Conservation (phyloP, 257 asterid genomes). For the Rehmannia glutinosa region DNA sequence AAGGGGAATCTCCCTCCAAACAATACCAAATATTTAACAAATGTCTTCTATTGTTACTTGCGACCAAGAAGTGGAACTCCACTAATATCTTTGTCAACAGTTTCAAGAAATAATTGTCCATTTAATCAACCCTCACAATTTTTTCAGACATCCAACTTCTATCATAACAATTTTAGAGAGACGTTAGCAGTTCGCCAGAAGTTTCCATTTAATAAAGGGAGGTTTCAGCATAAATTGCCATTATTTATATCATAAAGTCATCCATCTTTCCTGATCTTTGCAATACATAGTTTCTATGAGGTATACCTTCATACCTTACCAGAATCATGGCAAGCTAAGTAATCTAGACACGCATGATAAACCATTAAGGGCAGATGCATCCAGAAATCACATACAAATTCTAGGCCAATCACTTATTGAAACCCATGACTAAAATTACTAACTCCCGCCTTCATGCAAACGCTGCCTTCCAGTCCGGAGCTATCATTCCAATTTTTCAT, state of each 20-base stretch:
- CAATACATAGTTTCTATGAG: not conserved
- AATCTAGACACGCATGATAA: not conserved
- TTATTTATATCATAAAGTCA: not conserved
- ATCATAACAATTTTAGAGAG: not conserved
- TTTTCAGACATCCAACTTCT: not conserved
- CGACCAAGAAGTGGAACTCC: not conserved
- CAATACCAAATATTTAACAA: too few relatives aligned
- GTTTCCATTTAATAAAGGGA: not conserved
- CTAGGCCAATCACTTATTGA: not conserved
- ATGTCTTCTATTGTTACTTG: too few relatives aligned
- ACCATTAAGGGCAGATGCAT: not conserved
- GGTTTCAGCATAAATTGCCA: not conserved
- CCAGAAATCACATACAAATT: not conserved
- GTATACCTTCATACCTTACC: not conserved
- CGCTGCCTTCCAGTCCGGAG: not conserved
- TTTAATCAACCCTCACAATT: too few relatives aligned
- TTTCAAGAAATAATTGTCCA: too few relatives aligned
- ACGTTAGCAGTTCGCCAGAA: not conserved
- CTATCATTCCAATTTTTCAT: not conserved
- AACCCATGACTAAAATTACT: not conserved
- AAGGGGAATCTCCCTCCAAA: not conserved
- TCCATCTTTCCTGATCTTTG: not conserved
- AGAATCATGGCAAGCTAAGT: not conserved
- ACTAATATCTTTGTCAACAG: not conserved
- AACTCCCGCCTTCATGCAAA: not conserved